Evolutionary conservation across 495 filamentous ascomycete species (phyloP).

Genomic region (Pyrenopolyporus hunteri): DNA sequence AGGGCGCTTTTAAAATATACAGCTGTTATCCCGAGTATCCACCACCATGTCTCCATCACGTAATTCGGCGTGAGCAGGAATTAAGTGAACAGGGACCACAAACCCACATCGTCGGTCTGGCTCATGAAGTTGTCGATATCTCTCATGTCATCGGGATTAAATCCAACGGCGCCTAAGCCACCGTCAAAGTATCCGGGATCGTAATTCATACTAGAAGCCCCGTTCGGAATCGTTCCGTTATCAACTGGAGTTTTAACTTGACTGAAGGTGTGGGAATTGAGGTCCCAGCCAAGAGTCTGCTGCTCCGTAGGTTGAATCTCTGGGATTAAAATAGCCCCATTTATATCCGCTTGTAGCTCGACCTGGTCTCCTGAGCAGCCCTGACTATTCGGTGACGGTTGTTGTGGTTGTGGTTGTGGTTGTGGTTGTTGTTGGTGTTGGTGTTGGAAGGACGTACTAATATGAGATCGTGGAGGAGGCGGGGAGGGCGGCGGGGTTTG

Average conservation of each 20-base stretch:
- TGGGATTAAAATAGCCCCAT: neutral
- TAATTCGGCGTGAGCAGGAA: too few relatives aligned
- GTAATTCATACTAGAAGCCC: neutral
- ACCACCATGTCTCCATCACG: too few relatives aligned
- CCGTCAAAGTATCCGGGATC: neutral
- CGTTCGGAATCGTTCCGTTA: neutral
- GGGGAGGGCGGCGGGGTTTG: constrained; percentile 31
- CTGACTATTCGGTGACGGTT: neutral
- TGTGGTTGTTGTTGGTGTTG: too few relatives aligned
- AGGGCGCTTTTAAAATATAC: too few relatives aligned
- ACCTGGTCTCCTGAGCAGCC: neutral
- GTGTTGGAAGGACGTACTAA: neutral
- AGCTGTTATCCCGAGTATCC: too few relatives aligned
- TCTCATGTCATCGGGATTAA: constrained; percentile 20
- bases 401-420: too few relatives aligned
- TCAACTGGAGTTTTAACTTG: neutral
- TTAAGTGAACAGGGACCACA: constrained; percentile 29
- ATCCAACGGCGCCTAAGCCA: neutral
- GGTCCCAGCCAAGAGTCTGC: constrained; percentile 15
- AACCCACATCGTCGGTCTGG: constrained; percentile 16
- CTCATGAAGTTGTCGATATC: constrained; percentile 29
- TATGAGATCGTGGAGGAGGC: neutral
- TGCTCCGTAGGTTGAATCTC: neutral
- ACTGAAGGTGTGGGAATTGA: neutral
- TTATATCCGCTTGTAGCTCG: neutral